Percentiles rank a stretch among this genome's conserved stretches.
These are phyloP conservation scores for Tylopilus sp. DNA, from an alignment of 768 basidiomycete genomes.

Conservation along the genomic window DNA sequence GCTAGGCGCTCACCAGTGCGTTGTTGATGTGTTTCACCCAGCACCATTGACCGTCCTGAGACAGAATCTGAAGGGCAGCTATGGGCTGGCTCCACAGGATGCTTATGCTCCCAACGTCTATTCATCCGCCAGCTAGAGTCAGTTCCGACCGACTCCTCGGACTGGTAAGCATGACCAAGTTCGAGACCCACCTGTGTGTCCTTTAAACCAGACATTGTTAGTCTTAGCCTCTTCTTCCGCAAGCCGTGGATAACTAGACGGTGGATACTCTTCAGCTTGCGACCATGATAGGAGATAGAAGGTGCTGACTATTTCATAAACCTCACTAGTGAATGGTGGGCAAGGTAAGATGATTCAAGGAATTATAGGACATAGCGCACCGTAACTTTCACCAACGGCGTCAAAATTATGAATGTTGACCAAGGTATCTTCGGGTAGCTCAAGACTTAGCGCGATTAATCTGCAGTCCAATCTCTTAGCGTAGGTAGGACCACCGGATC, in stretches of 20 bases:
- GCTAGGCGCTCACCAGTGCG: slow-evolving; percentile 41
- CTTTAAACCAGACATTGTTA: slow-evolving; percentile 57
- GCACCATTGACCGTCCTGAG: slow-evolving; percentile 49
- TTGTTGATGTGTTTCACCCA: slow-evolving; percentile 60
- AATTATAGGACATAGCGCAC: slow-evolving; percentile 23
- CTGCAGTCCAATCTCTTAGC: slow-evolving; percentile 23
- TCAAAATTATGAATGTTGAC: slow-evolving; percentile 47
- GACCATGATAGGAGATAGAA: background rate
- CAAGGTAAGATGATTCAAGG: background rate
- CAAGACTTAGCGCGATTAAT: slow-evolving; percentile 48
- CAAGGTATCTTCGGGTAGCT: slow-evolving; percentile 51
- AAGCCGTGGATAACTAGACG: slow-evolving; percentile 45
- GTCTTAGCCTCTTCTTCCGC: slow-evolving; percentile 48
- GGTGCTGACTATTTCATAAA: slow-evolving; percentile 63
- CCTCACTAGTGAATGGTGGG: slow-evolving; percentile 38
- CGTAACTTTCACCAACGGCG: slow-evolving; percentile 40
- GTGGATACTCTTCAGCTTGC: background rate
- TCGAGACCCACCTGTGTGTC: slow-evolving; percentile 46
- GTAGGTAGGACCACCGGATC: background rate
- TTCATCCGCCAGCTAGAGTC: background rate
- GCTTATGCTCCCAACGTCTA: slow-evolving; percentile 54
- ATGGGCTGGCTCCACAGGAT: slow-evolving; percentile 63
- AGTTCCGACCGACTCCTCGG: background rate
- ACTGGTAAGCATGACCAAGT: no score
- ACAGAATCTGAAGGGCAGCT: slow-evolving; percentile 54